A percentile compares a stretch with the other conserved stretches of the same genome.
These are phyloP conservation scores for Penicillium pulvis DNA, from an alignment of 495 filamentous ascomycete species.

Conservation along the genomic window DNA sequence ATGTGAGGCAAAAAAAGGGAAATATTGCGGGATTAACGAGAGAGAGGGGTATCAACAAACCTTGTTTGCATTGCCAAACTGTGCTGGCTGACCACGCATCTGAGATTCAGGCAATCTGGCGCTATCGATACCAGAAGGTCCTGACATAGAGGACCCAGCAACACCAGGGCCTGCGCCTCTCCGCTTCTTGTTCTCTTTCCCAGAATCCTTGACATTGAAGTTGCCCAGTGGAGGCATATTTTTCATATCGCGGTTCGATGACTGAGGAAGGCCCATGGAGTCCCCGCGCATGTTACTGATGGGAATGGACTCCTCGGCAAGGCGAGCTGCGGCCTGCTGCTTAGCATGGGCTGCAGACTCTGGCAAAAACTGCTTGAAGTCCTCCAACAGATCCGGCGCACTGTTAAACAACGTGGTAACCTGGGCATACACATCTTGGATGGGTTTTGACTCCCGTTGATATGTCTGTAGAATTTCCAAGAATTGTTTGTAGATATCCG, in stretches of 20 bases:
- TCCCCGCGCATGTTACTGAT: constrained; percentile 63
- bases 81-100: constrained; percentile 32
- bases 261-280: constrained; percentile 44
- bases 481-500: constrained; percentile 99
- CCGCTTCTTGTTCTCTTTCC: constrained; percentile 82
- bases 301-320: constrained; percentile 67
- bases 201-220: constrained; percentile 70
- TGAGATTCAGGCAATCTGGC: constrained; percentile 40
- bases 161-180: constrained; percentile 48
- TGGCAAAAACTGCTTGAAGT: constrained; percentile 98
- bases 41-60: constrained; percentile 30
- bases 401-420: constrained; percentile 92
- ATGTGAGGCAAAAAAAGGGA: background rate
- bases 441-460: constrained; percentile 96
- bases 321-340: constrained; percentile 61
- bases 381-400: constrained; percentile 94
- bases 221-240: constrained; percentile 88
- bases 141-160: constrained; percentile 31
- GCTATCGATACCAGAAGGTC: constrained; percentile 36
- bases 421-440: constrained; percentile 97
- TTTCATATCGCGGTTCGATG: constrained; percentile 61
- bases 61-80: constrained; percentile 54
- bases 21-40: background rate
- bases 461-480: constrained; percentile 98
- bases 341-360: constrained; percentile 93